phyloP scores from a whole-genome alignment of 2,329 filamentous ascomycete genomes.

The Scedosporium apiospermum region DNA sequence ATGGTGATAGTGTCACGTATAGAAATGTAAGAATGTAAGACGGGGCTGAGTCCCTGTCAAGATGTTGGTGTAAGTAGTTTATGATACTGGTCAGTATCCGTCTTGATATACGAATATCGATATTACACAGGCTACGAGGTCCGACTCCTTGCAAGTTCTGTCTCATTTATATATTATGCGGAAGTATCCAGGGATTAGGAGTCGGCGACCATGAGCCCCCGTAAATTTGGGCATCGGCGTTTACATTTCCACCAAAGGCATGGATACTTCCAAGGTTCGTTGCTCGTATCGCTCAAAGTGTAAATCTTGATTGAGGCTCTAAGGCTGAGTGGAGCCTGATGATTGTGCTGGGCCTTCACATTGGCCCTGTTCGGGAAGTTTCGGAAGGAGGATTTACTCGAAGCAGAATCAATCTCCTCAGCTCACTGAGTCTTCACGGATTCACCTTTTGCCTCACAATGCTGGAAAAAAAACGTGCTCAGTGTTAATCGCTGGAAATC shows the following conservation, averaged over 20 bases:
- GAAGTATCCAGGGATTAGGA: not conserved
- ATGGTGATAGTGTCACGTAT: not conserved
- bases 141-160: not conserved
- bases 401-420: not conserved
- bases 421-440: not conserved
- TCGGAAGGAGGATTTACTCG: not conserved
- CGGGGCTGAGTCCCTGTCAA: not conserved
- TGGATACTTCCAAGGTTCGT: not conserved
- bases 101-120: not conserved
- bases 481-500: too few species aligned
- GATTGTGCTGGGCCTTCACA: not conserved
- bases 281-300: not conserved
- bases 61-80: not conserved
- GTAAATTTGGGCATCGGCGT: not conserved
- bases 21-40: not conserved
- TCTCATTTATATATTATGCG: not conserved
- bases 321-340: too few species aligned
- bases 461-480: too few species aligned
- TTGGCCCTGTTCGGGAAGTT: not conserved
- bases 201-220: not conserved
- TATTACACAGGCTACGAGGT: not conserved
- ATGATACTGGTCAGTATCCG: not conserved
- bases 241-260: not conserved
- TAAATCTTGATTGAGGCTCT: not conserved
- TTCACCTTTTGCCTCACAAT: too few species aligned